phyloP scores from a whole-genome alignment of 768 basidiomycete genomes.

The Mycena filopes region DNA sequence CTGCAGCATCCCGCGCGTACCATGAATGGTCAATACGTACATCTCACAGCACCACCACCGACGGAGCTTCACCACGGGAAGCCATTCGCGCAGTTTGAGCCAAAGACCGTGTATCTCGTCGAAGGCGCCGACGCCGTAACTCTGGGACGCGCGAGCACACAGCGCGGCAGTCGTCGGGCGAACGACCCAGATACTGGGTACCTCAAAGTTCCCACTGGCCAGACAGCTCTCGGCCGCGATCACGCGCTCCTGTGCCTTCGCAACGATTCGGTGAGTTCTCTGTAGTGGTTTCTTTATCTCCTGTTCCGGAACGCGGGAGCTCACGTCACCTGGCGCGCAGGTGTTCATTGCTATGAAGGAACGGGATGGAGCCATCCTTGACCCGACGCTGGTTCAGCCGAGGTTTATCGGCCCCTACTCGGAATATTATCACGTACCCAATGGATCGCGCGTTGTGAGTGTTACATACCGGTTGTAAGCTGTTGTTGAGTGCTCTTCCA shows the following conservation, averaged over 20 bases:
- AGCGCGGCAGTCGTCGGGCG: neutral
- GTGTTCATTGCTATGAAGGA: constrained; percentile 33
- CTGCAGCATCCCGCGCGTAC: neutral
- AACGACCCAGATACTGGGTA: constrained; percentile 32
- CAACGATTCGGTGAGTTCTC: constrained; percentile 15
- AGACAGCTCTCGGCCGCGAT: constrained; percentile 26
- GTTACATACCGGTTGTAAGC: no score
- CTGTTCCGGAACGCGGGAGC: neutral
- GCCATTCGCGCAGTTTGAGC: constrained; percentile 26
- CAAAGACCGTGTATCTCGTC: constrained; percentile 26
- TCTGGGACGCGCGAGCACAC: constrained; percentile 18
- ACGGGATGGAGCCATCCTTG: constrained; percentile 27
- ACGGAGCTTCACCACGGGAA: constrained; percentile 3
- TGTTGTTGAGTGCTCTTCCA: neutral
- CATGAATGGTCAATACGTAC: constrained; percentile 27
- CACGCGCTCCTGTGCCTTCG: constrained; percentile 31
- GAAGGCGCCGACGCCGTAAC: constrained; percentile 25
- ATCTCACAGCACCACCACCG: constrained; percentile 22
- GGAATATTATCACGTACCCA: constrained; percentile 7
- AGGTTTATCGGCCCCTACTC: constrained; percentile 12
- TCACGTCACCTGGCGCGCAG: constrained; percentile 3
- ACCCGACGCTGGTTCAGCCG: neutral
- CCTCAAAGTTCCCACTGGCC: constrained; percentile 25
- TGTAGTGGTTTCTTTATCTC: no score
- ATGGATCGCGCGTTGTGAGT: constrained; percentile 29